Base-by-base conservation (phyloP, 2,329 filamentous ascomycete species). In the Neocucurbitaria cava region DNA sequence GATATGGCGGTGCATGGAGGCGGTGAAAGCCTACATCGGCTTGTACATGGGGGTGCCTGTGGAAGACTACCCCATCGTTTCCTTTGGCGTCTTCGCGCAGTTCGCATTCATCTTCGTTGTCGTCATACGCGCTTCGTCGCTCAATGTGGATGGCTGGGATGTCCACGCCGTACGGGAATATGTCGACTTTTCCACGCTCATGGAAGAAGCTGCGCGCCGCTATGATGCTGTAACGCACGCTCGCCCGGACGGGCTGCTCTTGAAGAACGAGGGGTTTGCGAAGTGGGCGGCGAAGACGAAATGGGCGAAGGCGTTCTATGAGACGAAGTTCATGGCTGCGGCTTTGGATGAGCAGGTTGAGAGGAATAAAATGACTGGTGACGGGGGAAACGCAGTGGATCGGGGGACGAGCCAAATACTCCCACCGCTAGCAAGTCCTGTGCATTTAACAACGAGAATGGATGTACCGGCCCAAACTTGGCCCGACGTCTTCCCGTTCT, bases 41-140 rank as follows among this genome's bases (percentile, higher is more conserved):
- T 15, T 40, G 5, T 47, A 49, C 26, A 28, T 49, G 24, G 38
- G 40, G 4, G 11, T 47, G 36, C 38, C 45, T 7, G 31, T 50
- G 5, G 10, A 47, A 0, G 41, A 48, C 10, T 59, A 56, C 36
- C 38, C 21, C 4, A 26, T 46, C 4, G n/a, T 59, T 2, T 49
- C 52, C 5, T 56, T 56, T 31, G 47, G 48, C 1, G 49, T 56
- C 4, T 59, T 59, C 17, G 56, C 52, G 10, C 52, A 59, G 15
- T 59, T 59, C 33, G 56, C 56, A 7, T 59, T 47, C 41, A 40
- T 49, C 4, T 59, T 59, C 24, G 56, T 59, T 8, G 56, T 55
- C 26, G 48, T 58, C 35, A 43, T 56, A 0, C 56, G 52, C 8
- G 52, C 52, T 3, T 40, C 41, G 0, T 40, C 46, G 2, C 18